Conservation (phyloP, 805 yeast species). For the Lachancea lanzarotensis region DNA sequence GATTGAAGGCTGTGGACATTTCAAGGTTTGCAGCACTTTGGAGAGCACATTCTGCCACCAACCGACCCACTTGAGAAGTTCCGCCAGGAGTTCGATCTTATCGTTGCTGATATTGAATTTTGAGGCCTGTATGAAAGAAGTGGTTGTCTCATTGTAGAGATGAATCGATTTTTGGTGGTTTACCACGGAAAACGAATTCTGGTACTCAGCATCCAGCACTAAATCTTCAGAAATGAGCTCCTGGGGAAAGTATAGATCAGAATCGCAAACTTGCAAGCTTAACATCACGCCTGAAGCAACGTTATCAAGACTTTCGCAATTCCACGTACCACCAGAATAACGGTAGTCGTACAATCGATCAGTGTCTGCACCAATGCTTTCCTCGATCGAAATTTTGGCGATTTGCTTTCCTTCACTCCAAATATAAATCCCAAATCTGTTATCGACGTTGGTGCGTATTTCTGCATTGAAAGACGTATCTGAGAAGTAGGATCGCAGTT, state of each 20-base stretch:
- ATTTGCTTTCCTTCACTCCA: conserved; percentile 9
- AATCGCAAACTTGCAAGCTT: conserved; percentile 20
- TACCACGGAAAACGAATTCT: conserved; percentile 2
- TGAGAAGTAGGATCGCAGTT: conserved; percentile 17
- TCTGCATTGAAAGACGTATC: conserved; percentile 14
- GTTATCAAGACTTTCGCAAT: conserved; percentile 24
- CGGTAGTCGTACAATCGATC: conserved; percentile 26
- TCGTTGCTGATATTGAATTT: conserved; percentile 29
- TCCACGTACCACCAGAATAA: conserved; percentile 23
- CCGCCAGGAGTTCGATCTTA: conserved; percentile 22
- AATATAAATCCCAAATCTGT: conserved; percentile 29
- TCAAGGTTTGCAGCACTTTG: conserved; percentile 2
- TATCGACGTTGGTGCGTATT: conserved; percentile 23
- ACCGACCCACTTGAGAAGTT: conserved; percentile 26
- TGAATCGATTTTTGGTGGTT: conserved; percentile 8
- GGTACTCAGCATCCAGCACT: conserved; percentile 9
- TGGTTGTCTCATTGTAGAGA: conserved; percentile 27
- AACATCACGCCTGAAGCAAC: conserved; percentile 24
- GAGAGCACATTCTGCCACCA: conserved; percentile 21
- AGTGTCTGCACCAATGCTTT: conserved; percentile 19
- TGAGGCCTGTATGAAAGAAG: conserved; percentile 18
- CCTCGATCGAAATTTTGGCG: conserved; percentile 23
- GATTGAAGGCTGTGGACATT: neutral
- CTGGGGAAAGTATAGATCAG: conserved; percentile 21
- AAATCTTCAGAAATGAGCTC: conserved; percentile 21